Conservation (phyloP, 192 early-diverging fungal species). For the Spizellomyces punctatus region DNA sequence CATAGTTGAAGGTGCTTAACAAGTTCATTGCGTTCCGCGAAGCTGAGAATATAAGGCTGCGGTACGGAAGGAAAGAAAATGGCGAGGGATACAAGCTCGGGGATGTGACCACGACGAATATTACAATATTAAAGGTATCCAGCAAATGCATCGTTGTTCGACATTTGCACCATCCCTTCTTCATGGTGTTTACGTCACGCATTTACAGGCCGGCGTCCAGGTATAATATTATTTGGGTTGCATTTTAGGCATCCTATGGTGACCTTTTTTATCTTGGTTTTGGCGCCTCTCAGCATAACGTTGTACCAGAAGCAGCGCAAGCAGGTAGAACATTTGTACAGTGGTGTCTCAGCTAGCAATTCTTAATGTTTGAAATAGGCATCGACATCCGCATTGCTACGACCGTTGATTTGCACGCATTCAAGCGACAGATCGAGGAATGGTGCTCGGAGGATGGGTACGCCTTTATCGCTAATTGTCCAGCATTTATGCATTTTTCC, state of each 20-base stretch:
- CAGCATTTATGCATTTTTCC: too few relatives aligned
- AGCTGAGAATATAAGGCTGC: conserved; percentile 60
- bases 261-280: background rate
- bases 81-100: conserved; percentile 62
- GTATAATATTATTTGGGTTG: too few relatives aligned
- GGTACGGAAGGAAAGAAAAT: conserved; percentile 52
- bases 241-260: too few relatives aligned
- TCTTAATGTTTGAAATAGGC: background rate
- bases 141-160: background rate
- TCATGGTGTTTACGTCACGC: too few relatives aligned
- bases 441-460: conserved; percentile 37
- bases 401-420: conserved; percentile 60
- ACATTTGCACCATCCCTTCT: background rate
- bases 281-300: conserved; percentile 66
- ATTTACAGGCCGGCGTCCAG: too few relatives aligned
- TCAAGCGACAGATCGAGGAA: conserved; percentile 52
- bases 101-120: conserved; percentile 81
- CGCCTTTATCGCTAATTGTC: background rate
- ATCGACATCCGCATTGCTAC: conserved; percentile 81
- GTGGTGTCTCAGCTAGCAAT: too few relatives aligned
- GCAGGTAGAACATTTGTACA: background rate
- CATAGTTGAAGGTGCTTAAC: conserved; percentile 54
- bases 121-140: conserved; percentile 68
- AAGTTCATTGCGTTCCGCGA: conserved; percentile 71
- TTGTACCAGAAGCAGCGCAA: conserved; percentile 71